Evolutionary conservation across 2,329 filamentous ascomycete species (phyloP), one percentile per base, ranked within the genome.

Genomic region (Sporothrix brasiliensis): DNA sequence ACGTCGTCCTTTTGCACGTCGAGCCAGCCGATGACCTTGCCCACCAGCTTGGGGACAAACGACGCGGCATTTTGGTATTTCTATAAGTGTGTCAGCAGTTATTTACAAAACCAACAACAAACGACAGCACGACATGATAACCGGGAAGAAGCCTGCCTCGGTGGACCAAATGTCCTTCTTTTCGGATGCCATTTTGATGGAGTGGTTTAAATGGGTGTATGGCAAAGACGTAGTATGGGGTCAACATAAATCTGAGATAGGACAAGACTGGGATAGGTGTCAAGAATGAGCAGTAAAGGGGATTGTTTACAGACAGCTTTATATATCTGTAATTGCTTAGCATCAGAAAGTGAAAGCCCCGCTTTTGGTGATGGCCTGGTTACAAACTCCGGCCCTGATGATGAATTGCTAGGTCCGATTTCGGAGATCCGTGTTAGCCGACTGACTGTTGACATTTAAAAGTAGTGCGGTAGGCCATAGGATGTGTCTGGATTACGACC

Each of bases 41-140:
- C 82, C 0, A 88, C 84, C 11, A 90, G 80, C 75, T 88, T 86
- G 3, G 88, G 88, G 10, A 90, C 88, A 74, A 90, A 91, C 0
- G 86, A 85, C 9, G 88, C 88, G 1, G 87, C 84, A 71, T 85
- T 80, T 72, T 88, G 85, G 76, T 90, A 91, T 44, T 83, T 84
- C 85, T 88, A 72, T 13, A 60, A 13, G 34, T 19, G 1, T n/a
- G 27, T 53, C 5, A 63, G 47, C 16, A 30, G 1, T 0, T 34
- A 5, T n/a, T 24, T 50, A 30, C 7, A 4, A 6, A 21, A 9
- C 41, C 41, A 19, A 1, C 9, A 44, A 50, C 44, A 14, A 50
- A 34, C 2, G 21, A 34, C 4, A 10, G 49, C 6, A 39, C 7
- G 11, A 16, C 13, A 16, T 16, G 21, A 67, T 4, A 54, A 39